Conservation (phyloP, 2,329 filamentous ascomycete genomes). For the Clonostachys chloroleuca region DNA sequence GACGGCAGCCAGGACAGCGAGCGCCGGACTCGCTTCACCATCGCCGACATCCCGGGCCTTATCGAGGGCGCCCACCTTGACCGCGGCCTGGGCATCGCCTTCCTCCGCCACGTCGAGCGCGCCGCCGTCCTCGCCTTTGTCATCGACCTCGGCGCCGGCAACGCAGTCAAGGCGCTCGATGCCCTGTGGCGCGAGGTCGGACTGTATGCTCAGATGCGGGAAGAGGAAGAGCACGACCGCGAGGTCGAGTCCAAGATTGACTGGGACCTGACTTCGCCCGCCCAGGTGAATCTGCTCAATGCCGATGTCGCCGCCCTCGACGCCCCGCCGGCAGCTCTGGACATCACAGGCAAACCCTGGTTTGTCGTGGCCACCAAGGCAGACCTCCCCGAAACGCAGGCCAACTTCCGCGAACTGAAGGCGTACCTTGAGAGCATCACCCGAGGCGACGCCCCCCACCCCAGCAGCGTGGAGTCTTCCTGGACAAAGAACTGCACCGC, state of each 20-base stretch:
- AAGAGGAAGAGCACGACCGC: slow-evolving; percentile 66
- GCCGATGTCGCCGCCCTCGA: slow-evolving; percentile 7
- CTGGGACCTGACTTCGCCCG: slow-evolving; percentile 39
- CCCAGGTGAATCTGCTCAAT: slow-evolving; percentile 7
- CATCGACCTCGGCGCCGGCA: slow-evolving; percentile 74
- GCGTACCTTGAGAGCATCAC: slow-evolving; percentile 66
- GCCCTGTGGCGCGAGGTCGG: slow-evolving; percentile 87
- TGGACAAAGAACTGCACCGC: slow-evolving; percentile 61
- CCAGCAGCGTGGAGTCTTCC: slow-evolving; percentile 56
- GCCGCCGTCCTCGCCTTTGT: slow-evolving; percentile 93
- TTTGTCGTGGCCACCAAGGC: slow-evolving; percentile 94
- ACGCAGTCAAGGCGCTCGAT: slow-evolving; percentile 75
- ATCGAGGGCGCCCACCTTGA: slow-evolving; percentile 92
- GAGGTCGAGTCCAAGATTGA: slow-evolving; percentile 53
- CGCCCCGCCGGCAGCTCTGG: slow-evolving; percentile 29
- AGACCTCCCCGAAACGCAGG: slow-evolving; percentile 73
- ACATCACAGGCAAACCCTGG: slow-evolving; percentile 93
- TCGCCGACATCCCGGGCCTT: slow-evolving; percentile 93
- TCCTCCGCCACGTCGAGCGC: slow-evolving; percentile 90
- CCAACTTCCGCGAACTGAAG: slow-evolving; percentile 68
- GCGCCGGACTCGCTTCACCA: slow-evolving; percentile 76
- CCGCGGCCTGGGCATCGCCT: slow-evolving; percentile 84
- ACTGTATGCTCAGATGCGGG: slow-evolving; percentile 75
- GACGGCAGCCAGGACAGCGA: slow-evolving; percentile 35
- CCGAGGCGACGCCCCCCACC: slow-evolving; percentile 61